Evolutionary conservation across 2,329 filamentous ascomycete genomes (phyloP).

Genomic region (Fusarium concolor): DNA sequence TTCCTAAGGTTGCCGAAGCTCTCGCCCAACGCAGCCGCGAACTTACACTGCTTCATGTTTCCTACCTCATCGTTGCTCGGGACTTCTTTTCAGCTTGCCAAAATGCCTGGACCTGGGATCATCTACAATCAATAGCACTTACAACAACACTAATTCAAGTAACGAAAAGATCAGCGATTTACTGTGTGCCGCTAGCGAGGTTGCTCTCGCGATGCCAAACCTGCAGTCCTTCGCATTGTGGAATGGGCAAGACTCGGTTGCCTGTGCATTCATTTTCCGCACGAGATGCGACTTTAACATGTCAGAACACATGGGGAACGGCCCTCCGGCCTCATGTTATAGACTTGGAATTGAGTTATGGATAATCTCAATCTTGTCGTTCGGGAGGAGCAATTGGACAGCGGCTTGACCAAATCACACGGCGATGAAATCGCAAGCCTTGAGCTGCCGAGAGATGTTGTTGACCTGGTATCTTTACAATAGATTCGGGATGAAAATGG

Average conservation of each 20-base stretch:
- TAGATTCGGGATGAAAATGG: background rate
- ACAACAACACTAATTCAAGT: background rate
- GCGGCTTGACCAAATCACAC: background rate
- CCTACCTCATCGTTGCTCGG: background rate
- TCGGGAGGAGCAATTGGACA: background rate
- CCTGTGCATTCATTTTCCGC: background rate
- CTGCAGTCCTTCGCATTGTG: background rate
- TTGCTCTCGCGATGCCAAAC: background rate
- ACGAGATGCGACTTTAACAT: background rate
- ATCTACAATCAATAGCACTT: background rate
- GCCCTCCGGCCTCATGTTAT: background rate
- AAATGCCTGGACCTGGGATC: background rate
- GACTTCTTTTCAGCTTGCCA: background rate
- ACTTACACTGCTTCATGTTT: background rate
- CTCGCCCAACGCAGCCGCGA: background rate
- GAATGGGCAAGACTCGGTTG: background rate
- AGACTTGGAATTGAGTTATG: background rate
- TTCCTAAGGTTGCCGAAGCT: background rate
- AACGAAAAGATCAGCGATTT: background rate
- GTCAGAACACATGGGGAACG: background rate
- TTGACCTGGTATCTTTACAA: background rate
- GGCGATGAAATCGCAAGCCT: background rate
- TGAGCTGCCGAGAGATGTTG: background rate
- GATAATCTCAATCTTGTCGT: background rate
- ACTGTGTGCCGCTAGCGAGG: background rate